Conservation (phyloP, 352 stramenopile species). For the Phytophthora hibernalis region DNA sequence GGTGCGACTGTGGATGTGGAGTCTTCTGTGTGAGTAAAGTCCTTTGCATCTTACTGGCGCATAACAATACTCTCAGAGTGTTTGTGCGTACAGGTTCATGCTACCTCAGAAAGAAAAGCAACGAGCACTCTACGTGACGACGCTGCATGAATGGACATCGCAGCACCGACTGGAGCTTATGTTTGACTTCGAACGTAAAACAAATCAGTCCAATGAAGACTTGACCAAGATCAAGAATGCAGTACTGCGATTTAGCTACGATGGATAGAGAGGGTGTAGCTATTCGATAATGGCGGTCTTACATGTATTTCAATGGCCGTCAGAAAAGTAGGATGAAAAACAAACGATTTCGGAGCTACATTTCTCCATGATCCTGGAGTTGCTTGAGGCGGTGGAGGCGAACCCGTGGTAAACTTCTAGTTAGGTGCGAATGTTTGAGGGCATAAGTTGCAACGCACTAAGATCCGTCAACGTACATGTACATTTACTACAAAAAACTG, state of each 20-base stretch:
- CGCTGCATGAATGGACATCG: slow-evolving; percentile 66
- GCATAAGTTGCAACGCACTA: no score
- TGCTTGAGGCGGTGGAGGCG: no score
- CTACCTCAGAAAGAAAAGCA: slow-evolving; percentile 76
- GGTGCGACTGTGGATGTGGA: slow-evolving; percentile 68
- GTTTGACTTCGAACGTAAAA: slow-evolving; percentile 42
- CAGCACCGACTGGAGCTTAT: slow-evolving; percentile 40
- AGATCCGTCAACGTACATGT: no score
- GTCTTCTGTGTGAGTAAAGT: slow-evolving; percentile 65
- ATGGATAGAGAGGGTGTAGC: not conserved
- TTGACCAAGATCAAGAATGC: slow-evolving; percentile 62
- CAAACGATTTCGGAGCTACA: no score
- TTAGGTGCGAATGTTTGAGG: no score
- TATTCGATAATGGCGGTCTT: not conserved
- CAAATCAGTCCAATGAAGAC: slow-evolving; percentile 48
- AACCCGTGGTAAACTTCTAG: no score
- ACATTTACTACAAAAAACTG: no score
- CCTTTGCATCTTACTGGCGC: not conserved
- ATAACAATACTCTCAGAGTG: not conserved
- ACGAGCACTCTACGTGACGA: slow-evolving; percentile 68
- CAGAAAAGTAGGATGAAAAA: no score
- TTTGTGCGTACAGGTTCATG: slow-evolving; percentile 56
- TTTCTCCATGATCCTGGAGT: no score
- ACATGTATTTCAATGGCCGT: no score
- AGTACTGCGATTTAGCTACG: slow-evolving; percentile 64